Percentiles rank a stretch among this genome's conserved stretches.
Evolutionary conservation across 305 asterid species (phyloP).

Genomic region (Solanum chacoense): DNA sequence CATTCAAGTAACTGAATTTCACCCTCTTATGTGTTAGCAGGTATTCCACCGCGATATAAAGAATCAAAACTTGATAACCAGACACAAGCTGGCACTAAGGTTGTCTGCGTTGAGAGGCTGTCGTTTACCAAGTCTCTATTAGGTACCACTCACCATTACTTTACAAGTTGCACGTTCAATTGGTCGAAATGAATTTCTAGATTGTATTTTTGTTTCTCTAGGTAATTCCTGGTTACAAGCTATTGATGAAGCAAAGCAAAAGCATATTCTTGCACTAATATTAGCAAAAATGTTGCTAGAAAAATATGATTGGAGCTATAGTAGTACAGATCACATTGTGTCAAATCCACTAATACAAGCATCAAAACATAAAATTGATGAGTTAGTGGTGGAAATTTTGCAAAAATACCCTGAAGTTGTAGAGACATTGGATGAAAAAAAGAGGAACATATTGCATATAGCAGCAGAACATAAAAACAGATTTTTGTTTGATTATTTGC

Average conservation of each 20-base stretch:
- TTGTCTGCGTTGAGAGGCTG: background rate
- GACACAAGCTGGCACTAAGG: background rate
- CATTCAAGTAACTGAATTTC: background rate
- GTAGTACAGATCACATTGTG: background rate
- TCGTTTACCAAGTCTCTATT: background rate
- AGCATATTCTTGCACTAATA: background rate
- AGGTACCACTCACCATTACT: background rate
- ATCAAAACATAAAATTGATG: background rate
- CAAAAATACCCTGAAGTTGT: background rate
- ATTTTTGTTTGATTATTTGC: background rate
- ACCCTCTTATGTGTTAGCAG: background rate
- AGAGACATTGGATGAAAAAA: background rate
- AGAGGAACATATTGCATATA: conserved; percentile 2
- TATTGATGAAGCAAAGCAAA: conserved; percentile 6
- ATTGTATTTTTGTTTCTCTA: background rate
- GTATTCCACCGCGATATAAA: background rate
- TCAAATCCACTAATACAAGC: conserved; percentile 1
- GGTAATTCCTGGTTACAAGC: background rate
- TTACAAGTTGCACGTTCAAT: background rate
- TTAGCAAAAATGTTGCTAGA: background rate
- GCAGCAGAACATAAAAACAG: conserved; percentile 1
- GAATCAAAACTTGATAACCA: background rate
- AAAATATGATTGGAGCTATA: background rate
- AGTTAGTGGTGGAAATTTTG: background rate
- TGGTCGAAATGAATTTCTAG: background rate